Percentiles rank a stretch among this genome's conserved stretches.
Evolutionary conservation across 163 green algal species (phyloP).

Genomic region (Chlamydomonas reinhardtii): DNA sequence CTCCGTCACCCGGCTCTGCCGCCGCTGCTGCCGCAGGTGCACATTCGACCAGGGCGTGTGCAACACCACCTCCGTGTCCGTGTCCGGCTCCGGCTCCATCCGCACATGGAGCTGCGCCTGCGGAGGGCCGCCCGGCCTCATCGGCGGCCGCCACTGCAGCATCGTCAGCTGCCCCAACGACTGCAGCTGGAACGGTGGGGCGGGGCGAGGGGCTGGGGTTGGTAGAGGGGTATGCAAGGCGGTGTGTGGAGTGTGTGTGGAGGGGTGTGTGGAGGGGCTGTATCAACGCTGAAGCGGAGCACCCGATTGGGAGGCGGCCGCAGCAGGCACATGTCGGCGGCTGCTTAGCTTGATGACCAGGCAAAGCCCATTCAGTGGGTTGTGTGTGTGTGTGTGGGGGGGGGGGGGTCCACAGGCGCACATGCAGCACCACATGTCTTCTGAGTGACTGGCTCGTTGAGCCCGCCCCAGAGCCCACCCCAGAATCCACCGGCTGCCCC

Average conservation of each 20-base stretch:
- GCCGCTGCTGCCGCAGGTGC: slow-evolving; percentile 13
- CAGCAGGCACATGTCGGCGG: too few species aligned
- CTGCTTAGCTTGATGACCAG: too few species aligned
- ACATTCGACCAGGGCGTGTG: slow-evolving; percentile 47
- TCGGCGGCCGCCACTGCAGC: slow-evolving; percentile 44
- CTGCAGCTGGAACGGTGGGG: slow-evolving; percentile 49
- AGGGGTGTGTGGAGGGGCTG: not conserved
- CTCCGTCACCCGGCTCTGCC: too few species aligned
- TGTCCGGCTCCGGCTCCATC: not conserved
- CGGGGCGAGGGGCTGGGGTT: not conserved
- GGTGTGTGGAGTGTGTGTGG: not conserved
- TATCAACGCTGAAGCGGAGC: too few species aligned
- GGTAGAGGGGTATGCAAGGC: not conserved
- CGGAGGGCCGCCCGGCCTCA: not conserved
- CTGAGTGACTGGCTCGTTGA: too few species aligned
- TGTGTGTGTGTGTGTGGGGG: too few species aligned
- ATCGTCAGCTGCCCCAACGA: slow-evolving; percentile 43
- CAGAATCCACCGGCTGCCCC: too few species aligned
- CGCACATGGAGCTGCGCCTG: slow-evolving; percentile 50
- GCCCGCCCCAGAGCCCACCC: too few species aligned
- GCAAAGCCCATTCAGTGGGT: too few species aligned
- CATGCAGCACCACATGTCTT: too few species aligned
- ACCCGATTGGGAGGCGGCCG: too few species aligned
- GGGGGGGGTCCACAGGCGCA: too few species aligned
- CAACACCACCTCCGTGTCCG: slow-evolving; percentile 5